A percentile compares a stretch with the other conserved stretches of the same genome.
These are phyloP conservation scores for Neostapfia colusana DNA, from an alignment of 176 grass and related monocot genomes.

Conservation along the genomic window DNA sequence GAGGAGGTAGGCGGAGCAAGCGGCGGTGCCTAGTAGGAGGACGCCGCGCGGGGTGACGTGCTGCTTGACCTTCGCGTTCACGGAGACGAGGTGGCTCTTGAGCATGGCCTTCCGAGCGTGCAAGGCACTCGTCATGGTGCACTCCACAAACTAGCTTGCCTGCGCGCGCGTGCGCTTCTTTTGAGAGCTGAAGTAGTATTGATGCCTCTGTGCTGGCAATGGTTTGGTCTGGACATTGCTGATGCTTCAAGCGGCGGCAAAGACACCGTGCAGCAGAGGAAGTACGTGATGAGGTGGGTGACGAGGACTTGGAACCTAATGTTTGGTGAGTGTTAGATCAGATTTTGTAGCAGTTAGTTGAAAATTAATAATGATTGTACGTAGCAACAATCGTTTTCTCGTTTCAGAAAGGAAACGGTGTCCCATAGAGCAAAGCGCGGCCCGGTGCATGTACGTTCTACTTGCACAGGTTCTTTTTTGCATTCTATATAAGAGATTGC, in stretches of 20 bases:
- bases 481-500: too few relatives aligned
- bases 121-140: constrained; percentile 44
- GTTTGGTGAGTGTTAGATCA: constrained; percentile 30
- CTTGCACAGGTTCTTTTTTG: too few relatives aligned
- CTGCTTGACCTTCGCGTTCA: constrained; percentile 56
- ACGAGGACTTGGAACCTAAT: constrained; percentile 23
- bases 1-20: constrained; percentile 35
- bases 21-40: constrained; percentile 32
- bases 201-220: background rate
- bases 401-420: too few relatives aligned
- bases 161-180: background rate
- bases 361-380: too few relatives aligned
- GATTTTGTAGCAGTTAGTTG: background rate
- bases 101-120: constrained; percentile 52
- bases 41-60: constrained; percentile 53
- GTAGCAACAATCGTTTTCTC: too few relatives aligned
- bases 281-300: background rate
- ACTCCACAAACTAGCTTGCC: background rate
- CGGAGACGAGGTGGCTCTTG: constrained; percentile 55
- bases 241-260: constrained; percentile 44
- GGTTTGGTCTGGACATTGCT: background rate
- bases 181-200: background rate
- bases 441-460: too few relatives aligned
- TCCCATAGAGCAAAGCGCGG: too few relatives aligned
- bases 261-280: background rate